Conservation (phyloP, 2,329 filamentous ascomycete species). For the Leptographium lundbergii region DNA sequence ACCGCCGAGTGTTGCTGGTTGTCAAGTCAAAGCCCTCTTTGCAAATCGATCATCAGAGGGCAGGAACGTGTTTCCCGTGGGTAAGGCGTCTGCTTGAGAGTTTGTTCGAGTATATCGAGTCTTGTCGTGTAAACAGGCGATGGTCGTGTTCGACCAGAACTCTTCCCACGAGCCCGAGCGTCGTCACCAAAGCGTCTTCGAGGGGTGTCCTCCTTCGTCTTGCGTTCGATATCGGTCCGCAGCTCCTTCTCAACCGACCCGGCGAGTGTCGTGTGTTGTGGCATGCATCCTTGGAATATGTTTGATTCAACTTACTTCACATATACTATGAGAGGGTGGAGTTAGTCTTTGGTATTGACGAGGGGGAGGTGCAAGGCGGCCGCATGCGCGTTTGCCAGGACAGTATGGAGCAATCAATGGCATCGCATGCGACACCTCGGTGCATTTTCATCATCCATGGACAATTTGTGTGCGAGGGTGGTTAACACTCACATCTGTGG, state of each 20-base stretch:
- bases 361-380: neutral
- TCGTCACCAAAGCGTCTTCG: too few species aligned
- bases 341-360: slow-evolving; percentile 3
- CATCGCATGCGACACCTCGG: slow-evolving; percentile 18
- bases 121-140: too few species aligned
- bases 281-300: neutral
- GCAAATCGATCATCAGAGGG: too few species aligned
- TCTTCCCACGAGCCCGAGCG: too few species aligned
- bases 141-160: too few species aligned
- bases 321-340: slow-evolving; percentile 47
- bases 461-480: neutral
- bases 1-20: too few species aligned
- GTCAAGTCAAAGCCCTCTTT: too few species aligned
- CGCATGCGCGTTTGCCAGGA: too few species aligned
- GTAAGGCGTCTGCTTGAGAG: too few species aligned
- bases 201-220: neutral
- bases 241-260: neutral
- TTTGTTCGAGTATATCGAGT: too few species aligned
- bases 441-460: neutral
- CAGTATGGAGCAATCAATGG: slow-evolving; percentile 18
- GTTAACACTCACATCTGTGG: slow-evolving; percentile 65
- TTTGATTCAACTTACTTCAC: slow-evolving; percentile 59
- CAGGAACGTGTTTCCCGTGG: too few species aligned
- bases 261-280: slow-evolving; percentile 8
- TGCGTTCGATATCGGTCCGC: too few species aligned